Evolutionary conservation across 1,284 basidiomycete genomes (phyloP), one percentile per base, ranked within the genome.

Genomic region (Trichosporon coremiiforme): DNA sequence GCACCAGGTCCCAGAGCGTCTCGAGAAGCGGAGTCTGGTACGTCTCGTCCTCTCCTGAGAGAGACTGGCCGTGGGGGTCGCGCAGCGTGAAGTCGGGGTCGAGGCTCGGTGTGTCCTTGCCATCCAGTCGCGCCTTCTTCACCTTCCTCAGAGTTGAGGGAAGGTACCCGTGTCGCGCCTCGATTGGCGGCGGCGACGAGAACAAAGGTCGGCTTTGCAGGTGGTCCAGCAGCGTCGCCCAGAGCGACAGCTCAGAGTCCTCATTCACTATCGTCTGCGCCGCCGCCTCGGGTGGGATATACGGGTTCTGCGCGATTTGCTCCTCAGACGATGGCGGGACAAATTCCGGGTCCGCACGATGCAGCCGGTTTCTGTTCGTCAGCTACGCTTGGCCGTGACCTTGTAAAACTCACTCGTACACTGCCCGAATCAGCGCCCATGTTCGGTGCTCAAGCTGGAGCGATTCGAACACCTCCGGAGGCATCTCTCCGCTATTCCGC

Each of bases 11-110:
- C 70, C 75, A 84, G 17, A 84, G 68, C 12, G 76, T 80, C 70
- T 79, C 79, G 47, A 83, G 68, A 45, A 83, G 68, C 0, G 81
- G 80, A 1, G 62, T 68, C 67, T 81, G 78, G 67, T 83, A 83
- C 15, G 80, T 81, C 73, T 75, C 73, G 73, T 83, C 81, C 70
- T 82, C 81, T 0, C 81, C 81, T 15, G 81, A 79, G 0, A 82
- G 71, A 8, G 75, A 75, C 17, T 55, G 68, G 1, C 79, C 79
- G 57, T 80, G 79, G 0, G 80, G 78, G 68, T 81, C 78, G 22
- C 81, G 76, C n/a, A 83, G 66, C 3, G 78, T 81, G 60, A 80
- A 82, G 70, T 83, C 81, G 6, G 81, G 81, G 67, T 83, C 81
- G 17, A 83, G 69, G 4, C 80, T 82, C 4, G 70, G 65, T 1